Conservation (phyloP, 345 rosid species). For the Garcia nutans region DNA sequence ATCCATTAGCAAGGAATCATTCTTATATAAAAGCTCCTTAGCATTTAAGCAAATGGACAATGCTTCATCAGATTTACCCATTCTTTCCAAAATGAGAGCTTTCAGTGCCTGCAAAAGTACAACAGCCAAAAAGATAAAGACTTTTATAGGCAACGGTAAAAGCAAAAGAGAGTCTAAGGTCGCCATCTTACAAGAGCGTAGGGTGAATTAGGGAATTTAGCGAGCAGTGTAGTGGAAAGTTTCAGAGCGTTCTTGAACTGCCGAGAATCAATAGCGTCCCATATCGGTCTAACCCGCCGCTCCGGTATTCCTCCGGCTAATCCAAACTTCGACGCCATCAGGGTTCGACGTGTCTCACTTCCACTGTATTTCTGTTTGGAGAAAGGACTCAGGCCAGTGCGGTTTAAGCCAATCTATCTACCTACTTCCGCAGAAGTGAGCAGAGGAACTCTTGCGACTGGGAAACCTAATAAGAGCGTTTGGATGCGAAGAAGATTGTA, state of each 20-base stretch:
- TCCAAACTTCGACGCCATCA: constrained; percentile 86
- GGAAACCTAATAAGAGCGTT: constrained; percentile 45
- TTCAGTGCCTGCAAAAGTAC: constrained; percentile 63
- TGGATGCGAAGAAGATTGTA: constrained; percentile 21
- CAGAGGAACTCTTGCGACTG: not conserved
- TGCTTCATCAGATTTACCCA: constrained; percentile 85
- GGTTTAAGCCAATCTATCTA: not conserved
- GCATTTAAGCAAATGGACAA: constrained; percentile 63
- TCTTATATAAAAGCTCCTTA: constrained; percentile 66
- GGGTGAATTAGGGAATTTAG: constrained; percentile 83
- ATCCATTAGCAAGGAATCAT: constrained; percentile 77
- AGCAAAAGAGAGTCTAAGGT: not conserved
- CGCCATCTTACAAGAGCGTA: constrained; percentile 66
- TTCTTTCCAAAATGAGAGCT: constrained; percentile 78
- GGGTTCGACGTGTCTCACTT: not conserved
- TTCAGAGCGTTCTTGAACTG: constrained; percentile 95
- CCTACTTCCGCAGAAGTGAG: not conserved
- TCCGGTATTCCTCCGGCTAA: constrained; percentile 97
- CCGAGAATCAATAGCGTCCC: constrained; percentile 98
- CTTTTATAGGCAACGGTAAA: not conserved
- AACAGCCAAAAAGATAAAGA: not conserved
- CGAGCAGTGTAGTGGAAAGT: constrained; percentile 63
- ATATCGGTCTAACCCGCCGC: constrained; percentile 91
- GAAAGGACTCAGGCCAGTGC: not conserved
- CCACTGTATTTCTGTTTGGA: not conserved